A percentile compares a stretch with the other conserved stretches of the same genome.
phyloP scores from a whole-genome alignment of 352 stramenopile genomes.

The Nothophytophthora sp. region DNA sequence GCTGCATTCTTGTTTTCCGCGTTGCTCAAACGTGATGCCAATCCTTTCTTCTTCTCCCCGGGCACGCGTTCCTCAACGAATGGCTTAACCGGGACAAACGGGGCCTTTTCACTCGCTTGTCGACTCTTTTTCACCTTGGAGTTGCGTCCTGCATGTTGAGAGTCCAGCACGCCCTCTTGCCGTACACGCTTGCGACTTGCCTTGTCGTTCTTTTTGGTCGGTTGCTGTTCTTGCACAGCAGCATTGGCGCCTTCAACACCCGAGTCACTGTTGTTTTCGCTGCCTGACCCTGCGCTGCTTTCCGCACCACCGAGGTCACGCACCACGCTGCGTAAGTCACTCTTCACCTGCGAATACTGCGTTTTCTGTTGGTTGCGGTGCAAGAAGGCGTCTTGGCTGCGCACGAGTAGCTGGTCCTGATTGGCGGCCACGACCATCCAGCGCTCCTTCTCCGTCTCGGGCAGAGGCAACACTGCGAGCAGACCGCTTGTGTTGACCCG shows the following conservation, averaged over 20 bases:
- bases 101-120: conserved; percentile 12
- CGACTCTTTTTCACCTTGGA: conserved; percentile 23
- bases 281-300: conserved; percentile 27
- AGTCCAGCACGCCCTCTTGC: conserved; percentile 10
- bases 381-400: conserved; percentile 66
- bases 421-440: conserved; percentile 84
- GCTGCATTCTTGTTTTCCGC: too few species aligned
- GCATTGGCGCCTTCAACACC: conserved; percentile 8
- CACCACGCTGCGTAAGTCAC: conserved; percentile 41
- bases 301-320: conserved; percentile 36
- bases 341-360: conserved; percentile 49
- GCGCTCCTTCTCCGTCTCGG: conserved; percentile 52
- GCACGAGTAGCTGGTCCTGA: conserved; percentile 68
- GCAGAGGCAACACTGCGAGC: conserved; percentile 61
- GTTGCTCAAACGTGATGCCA: too few species aligned
- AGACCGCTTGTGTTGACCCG: conserved; percentile 72
- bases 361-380: conserved; percentile 54
- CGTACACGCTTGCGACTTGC: conserved; percentile 18
- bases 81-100: conserved; percentile 6
- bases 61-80: not conserved
- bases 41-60: conserved; percentile 12
- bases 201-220: conserved; percentile 14
- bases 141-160: conserved; percentile 10
- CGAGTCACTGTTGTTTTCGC: conserved; percentile 29
- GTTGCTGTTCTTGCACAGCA: conserved; percentile 22